phyloP scores from a whole-genome alignment of 2,329 filamentous ascomycete species.

The Verticillium longisporum region DNA sequence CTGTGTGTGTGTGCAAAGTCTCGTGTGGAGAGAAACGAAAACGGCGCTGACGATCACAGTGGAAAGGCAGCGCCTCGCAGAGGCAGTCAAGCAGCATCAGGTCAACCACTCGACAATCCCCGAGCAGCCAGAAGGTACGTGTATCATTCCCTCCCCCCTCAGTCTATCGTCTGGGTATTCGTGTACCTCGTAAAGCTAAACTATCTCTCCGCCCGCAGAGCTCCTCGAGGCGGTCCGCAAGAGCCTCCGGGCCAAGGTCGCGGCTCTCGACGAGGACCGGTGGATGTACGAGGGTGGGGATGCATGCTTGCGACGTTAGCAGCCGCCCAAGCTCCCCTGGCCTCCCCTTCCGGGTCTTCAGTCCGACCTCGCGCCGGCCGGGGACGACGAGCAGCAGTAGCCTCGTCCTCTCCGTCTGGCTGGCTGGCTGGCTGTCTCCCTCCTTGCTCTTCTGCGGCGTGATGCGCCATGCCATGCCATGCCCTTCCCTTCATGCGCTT shows the following conservation, averaged over 20 bases:
- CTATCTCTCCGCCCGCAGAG: constrained; percentile 38
- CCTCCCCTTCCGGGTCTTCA: not conserved
- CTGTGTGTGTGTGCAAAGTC: not conserved
- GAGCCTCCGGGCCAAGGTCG: constrained; percentile 66
- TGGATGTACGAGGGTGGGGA: constrained; percentile 85
- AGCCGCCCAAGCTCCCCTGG: not conserved
- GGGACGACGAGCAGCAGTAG: not conserved
- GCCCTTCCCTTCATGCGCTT: not conserved
- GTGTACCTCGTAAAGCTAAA: not conserved
- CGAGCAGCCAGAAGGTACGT: constrained; percentile 45
- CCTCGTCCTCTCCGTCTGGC: not conserved
- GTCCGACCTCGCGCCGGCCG: not conserved
- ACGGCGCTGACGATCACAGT: constrained; percentile 26
- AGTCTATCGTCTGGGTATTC: not conserved
- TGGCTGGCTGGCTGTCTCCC: no score
- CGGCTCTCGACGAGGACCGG: constrained; percentile 70
- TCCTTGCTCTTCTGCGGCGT: no score
- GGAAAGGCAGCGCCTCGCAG: constrained; percentile 53
- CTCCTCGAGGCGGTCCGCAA: constrained; percentile 62
- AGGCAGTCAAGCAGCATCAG: constrained; percentile 55
- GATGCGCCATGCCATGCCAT: no score
- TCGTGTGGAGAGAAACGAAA: not conserved
- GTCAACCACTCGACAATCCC: constrained; percentile 46
- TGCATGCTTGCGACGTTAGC: not conserved
- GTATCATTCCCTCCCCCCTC: not conserved